Percentiles rank a stretch among this genome's conserved stretches.
Conservation (phyloP, 495 filamentous ascomycete species). For the Bathelium albidoporum region DNA sequence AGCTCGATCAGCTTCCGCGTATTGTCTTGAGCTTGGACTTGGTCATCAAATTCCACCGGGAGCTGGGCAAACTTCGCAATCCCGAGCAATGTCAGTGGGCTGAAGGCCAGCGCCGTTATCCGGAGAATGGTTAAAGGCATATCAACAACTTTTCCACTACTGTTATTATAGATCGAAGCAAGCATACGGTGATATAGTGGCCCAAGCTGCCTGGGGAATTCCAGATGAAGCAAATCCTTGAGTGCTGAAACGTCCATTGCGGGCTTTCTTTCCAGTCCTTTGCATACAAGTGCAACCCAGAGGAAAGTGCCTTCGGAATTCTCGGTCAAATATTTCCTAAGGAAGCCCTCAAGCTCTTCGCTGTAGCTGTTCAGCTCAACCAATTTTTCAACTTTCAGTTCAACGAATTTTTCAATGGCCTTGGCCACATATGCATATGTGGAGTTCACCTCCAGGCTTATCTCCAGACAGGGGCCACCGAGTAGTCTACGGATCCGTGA, state of each 20-base stretch:
- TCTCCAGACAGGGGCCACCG: background rate
- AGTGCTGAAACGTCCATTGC: background rate
- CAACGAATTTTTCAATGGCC: background rate
- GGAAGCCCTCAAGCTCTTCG: conserved; percentile 8
- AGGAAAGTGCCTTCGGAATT: conserved; percentile 28
- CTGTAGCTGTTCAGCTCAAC: conserved; percentile 17
- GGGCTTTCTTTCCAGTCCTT: conserved; percentile 13
- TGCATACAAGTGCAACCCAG: conserved; percentile 28
- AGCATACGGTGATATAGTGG: background rate
- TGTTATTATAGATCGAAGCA: background rate
- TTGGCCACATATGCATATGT: background rate
- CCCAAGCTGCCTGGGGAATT: background rate
- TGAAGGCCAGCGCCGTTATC: background rate
- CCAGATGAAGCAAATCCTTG: background rate
- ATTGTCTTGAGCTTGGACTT: background rate
- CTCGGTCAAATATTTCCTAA: conserved; percentile 13
- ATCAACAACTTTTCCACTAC: background rate
- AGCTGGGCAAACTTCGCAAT: background rate
- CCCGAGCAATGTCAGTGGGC: background rate
- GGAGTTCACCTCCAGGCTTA: conserved; percentile 28
- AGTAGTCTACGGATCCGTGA: background rate
- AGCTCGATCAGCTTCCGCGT: background rate
- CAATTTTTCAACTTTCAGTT: background rate
- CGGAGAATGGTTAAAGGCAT: background rate
- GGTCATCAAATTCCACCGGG: background rate